Evolutionary conservation across 2,329 filamentous ascomycete genomes (phyloP).

Genomic region (Fusarium sp.): DNA sequence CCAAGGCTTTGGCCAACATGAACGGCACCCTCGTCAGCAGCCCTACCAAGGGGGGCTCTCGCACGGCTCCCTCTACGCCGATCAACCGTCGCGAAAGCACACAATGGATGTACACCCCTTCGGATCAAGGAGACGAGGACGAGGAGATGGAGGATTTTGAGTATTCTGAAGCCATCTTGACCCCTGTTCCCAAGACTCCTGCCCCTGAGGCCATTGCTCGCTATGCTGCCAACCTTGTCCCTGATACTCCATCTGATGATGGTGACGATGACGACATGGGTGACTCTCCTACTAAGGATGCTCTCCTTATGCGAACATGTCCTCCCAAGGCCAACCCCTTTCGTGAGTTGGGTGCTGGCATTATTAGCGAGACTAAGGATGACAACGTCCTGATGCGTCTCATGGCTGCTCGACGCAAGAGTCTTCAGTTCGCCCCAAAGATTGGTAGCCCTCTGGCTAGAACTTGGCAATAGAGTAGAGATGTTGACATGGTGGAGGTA

Average conservation of each 20-base stretch:
- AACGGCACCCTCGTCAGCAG: conserved; percentile 69
- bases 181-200: conserved; percentile 67
- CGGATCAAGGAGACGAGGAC: conserved; percentile 52
- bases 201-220: conserved; percentile 63
- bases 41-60: conserved; percentile 47
- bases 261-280: conserved; percentile 43
- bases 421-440: conserved; percentile 79
- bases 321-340: conserved; percentile 58
- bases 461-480: conserved; percentile 54
- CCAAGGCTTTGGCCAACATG: conserved; percentile 72
- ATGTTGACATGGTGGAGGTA: neutral
- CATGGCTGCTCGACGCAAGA: conserved; percentile 79
- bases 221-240: conserved; percentile 59
- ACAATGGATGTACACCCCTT: conserved; percentile 64
- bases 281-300: conserved; percentile 47
- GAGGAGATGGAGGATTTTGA: conserved; percentile 53
- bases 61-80: conserved; percentile 58
- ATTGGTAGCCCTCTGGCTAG: conserved; percentile 75
- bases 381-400: conserved; percentile 68
- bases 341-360: conserved; percentile 53
- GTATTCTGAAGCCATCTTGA: conserved; percentile 58
- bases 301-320: conserved; percentile 62
- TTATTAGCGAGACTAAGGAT: conserved; percentile 62
- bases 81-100: conserved; percentile 63
- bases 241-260: conserved; percentile 54